Evolutionary conservation across 805 yeast species (phyloP), one percentile per base, ranked within the genome.

Genomic region (Deakozyma indianensis): DNA sequence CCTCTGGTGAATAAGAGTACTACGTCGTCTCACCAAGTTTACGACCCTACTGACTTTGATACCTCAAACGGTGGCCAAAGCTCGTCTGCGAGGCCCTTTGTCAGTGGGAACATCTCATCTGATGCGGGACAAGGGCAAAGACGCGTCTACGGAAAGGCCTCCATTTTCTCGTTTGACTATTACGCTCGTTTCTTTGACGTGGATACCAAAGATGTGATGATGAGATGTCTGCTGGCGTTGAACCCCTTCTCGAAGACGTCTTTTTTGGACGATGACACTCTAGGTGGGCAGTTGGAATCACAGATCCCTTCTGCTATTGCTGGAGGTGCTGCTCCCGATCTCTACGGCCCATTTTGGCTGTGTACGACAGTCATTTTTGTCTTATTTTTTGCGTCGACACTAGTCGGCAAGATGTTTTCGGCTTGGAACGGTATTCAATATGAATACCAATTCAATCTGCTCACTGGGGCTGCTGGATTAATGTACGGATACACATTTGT

Each of bases 321-420:
- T 52, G 67, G 68, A 41, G 69, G 69, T 35, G 67, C 69, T 15
- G 47, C 51, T 45, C 75, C 80, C 2, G 97, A 88, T 56, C 64
- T 88, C 45, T 90, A 86, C 60, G 96, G 96, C 0, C 82, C 94
- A 4, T 67, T 86, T 18, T 88, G 97, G 97, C 78, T 88, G 41
- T 83, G 90, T 11, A 86, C 87, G 0, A 81, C 95, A 0, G 74
- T 85, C 43, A 76, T 84, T 1, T 75, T 83, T 51, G 66, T 80
- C 25, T 68, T 84, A 59, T 87, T 87, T 63, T 78, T 86, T 47
- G 73, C 87, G 41, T 74, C 82, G 28, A 80, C 94, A 0, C 71
- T 83, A 20, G 74, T 83, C 2, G 77, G 79, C 42, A 56, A 82
- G 21, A 54, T 86, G n/a, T 66, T 77, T n/a, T 70, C 74, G 22